Base-by-base conservation (phyloP, 352 stramenopile species). In the Aphanomyces euteiches region DNA sequence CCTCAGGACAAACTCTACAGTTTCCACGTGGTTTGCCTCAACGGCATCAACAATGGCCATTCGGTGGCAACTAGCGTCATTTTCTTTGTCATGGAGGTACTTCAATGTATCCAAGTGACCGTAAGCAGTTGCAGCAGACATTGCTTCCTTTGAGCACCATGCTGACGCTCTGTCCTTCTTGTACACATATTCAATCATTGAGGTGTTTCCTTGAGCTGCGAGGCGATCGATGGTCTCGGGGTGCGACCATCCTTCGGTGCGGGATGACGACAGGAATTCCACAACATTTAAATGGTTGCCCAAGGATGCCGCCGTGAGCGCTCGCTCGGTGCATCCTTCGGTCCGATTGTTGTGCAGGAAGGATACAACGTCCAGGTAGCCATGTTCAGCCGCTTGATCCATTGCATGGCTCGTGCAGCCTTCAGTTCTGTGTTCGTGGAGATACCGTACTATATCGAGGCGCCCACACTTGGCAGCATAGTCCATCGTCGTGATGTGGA, bases 311-410 rank as follows among this genome's bases (percentile, higher is more conserved):
- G 58, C 36, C 39, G 39, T 66, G 39, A 66, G 39, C 12, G 58
- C 58, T 70, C 3, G 66, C 47, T 58, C 0, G 5, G 66, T 66
- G 50, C 66, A 72, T 34, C 57, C 57, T 66, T 72, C 57, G 1
- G 40, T 47, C 21, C 66, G 57, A 40, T 72, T 28, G 10, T 3
- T 13, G 50, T 72, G 50, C 19, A 72, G 66, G 37, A 36, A 72
- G 15, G 19, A 28, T 5, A 72, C 47, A n/a, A 79, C 41, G 21
- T 81, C 74, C 7, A 79, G 75, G 50, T 79, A 67, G 0, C 74
- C 69, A 17, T 76, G 63, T 4, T 64, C 59, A 6, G 76, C 74
- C 2, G 76, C 74, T 45, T 74, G 66, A 53, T 81, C 72, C 72
- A 81, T 78, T 17, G 73, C 74, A 6, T 19, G 17, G 10, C 28